phyloP scores from a whole-genome alignment of 208 protist genomes.

The Acanthamoeba rhysodes region DNA sequence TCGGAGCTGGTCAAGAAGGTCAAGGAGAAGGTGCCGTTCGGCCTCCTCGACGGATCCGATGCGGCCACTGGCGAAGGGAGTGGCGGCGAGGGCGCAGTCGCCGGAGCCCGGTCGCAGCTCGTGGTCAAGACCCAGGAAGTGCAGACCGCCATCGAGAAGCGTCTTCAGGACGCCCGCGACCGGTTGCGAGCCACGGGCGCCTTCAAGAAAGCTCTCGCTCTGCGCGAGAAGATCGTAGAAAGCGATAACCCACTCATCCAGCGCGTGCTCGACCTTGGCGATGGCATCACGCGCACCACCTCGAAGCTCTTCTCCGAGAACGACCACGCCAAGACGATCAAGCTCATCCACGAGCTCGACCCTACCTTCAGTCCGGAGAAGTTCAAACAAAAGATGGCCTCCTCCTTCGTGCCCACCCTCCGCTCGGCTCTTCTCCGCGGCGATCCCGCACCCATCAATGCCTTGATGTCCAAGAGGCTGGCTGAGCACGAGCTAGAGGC shows the following conservation, averaged over 20 bases:
- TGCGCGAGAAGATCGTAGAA: conserved; percentile 59
- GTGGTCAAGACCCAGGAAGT: conserved; percentile 46
- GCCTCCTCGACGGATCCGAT: neutral
- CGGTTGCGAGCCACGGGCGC: neutral
- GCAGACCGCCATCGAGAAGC: conserved; percentile 46
- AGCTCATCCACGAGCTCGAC: conserved; percentile 14
- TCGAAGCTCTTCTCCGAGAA: conserved; percentile 17
- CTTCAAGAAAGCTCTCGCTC: neutral
- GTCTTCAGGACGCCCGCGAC: neutral
- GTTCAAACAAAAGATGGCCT: conserved; percentile 30
- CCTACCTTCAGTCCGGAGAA: conserved; percentile 13
- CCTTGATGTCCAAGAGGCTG: neutral
- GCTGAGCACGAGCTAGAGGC: conserved; percentile 44
- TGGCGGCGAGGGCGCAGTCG: neutral
- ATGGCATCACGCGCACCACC: neutral
- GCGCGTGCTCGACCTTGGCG: conserved; percentile 10
- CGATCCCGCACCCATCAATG: conserved; percentile 8
- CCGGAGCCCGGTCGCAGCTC: neutral
- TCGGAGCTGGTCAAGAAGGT: conserved; percentile 9
- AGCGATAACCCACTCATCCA: conserved; percentile 58
- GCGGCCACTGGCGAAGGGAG: neutral
- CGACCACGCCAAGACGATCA: conserved; percentile 20
- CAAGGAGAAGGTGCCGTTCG: conserved; percentile 31
- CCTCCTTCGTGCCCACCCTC: conserved; percentile 12
- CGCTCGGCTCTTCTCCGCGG: conserved; percentile 9